These are phyloP conservation scores for Pterocarpus macrocarpus DNA, from an alignment of 306 rosid species.

Conservation along the genomic window DNA sequence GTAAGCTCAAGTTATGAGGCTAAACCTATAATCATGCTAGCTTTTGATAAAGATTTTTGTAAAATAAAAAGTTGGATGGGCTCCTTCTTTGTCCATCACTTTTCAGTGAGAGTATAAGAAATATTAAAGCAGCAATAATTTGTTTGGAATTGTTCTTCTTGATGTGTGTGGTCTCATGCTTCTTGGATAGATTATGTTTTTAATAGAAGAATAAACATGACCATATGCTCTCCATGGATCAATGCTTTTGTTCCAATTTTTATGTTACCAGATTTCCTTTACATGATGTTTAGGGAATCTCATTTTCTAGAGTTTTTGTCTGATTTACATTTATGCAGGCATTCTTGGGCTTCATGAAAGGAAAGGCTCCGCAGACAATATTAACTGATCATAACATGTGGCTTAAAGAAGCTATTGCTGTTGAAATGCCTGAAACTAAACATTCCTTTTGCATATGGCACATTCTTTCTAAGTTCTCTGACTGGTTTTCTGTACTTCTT, in stretches of 20 bases:
- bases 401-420: slow-evolving; percentile 88
- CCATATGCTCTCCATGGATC: neutral
- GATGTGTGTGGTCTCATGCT: slow-evolving; percentile 14
- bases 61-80: neutral
- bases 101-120: neutral
- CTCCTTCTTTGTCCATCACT: too few species aligned
- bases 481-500: slow-evolving; percentile 81
- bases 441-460: slow-evolving; percentile 91
- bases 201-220: slow-evolving; percentile 13
- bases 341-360: slow-evolving; percentile 82
- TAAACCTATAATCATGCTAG: slow-evolving; percentile 26
- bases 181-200: neutral
- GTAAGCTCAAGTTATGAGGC: slow-evolving; percentile 31
- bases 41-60: neutral
- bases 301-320: neutral
- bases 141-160: neutral
- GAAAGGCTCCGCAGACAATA: slow-evolving; percentile 81
- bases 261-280: slow-evolving; percentile 12
- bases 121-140: neutral
- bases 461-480: slow-evolving; percentile 80
- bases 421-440: slow-evolving; percentile 73
- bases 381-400: slow-evolving; percentile 87
- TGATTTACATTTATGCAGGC: slow-evolving; percentile 55
- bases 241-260: slow-evolving; percentile 31
- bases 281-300: slow-evolving; percentile 30